Percentiles rank a stretch among this genome's conserved stretches.
These are phyloP conservation scores for Candida ipomoeae DNA, from an alignment of 805 yeast genomes.

Conservation along the genomic window DNA sequence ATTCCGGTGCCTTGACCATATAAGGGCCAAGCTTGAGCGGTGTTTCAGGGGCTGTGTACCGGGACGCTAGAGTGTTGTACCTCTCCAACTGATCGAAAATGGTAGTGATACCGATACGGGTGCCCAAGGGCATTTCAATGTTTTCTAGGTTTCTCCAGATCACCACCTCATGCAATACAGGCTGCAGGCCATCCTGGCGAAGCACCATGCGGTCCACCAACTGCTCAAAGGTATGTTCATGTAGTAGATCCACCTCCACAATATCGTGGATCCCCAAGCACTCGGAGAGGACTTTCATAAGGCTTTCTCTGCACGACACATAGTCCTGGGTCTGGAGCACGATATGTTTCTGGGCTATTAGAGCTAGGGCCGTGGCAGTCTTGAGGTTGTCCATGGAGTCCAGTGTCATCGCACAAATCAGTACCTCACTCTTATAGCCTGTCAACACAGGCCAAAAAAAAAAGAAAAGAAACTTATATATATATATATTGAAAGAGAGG, in stretches of 20 bases:
- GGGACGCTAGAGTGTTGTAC: constrained; percentile 10
- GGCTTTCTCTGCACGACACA: constrained; percentile 5
- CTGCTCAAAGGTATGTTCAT: constrained; percentile 6
- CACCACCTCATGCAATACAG: constrained; percentile 11
- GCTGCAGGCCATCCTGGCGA: constrained; percentile 5
- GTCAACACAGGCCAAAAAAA: too few species aligned
- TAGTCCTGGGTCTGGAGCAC: constrained; percentile 10
- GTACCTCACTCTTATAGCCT: not conserved
- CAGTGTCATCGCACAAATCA: not conserved
- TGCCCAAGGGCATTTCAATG: constrained; percentile 2
- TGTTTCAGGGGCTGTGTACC: constrained; percentile 3
- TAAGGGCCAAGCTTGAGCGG: constrained; percentile 12
- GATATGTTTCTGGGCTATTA: constrained; percentile 11
- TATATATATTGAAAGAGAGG: too few species aligned
- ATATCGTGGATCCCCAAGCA: constrained; percentile 5
- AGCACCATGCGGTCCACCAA: constrained; percentile 12
- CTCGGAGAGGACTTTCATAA: not conserved
- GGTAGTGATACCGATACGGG: constrained; percentile 6
- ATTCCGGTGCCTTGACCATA: constrained; percentile 7
- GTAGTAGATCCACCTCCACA: constrained; percentile 15
- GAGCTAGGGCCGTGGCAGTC: constrained; percentile 13
- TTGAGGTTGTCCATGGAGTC: constrained; percentile 15
- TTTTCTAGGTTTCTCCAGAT: constrained; percentile 17
- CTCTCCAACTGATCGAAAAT: constrained; percentile 13
- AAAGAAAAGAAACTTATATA: too few species aligned